Evolutionary conservation across 208 protist genomes (phyloP), one percentile per base, ranked within the genome.

Genomic region (Perkinsela sp.): DNA sequence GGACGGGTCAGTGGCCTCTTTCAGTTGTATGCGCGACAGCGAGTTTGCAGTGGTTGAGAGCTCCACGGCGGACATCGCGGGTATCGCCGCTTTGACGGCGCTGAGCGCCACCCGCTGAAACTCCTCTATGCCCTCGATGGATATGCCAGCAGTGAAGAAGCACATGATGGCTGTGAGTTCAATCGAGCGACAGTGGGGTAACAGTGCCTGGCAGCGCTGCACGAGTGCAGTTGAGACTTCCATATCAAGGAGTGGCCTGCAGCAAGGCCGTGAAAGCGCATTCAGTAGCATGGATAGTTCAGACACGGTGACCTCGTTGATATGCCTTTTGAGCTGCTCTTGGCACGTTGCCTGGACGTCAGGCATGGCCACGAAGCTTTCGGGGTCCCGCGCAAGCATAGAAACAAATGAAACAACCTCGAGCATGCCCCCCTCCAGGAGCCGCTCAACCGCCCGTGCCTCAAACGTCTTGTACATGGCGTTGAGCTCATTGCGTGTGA

Each of bases 401-500:
- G 40, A 57, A 22, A 57, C 22, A 22, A 57, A 57, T 6, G 40
- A 57, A 22, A 57, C 40, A 22, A 57, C 40, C 22, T 57, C 40
- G 40, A 57, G 40, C 40, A 57, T 57, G 40, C 40, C 40, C 13
- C 40, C 40, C 40, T 57, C 40, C 40, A 57, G 22, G 40, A 57
- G 40, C 13, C 40, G 40, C 22, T 57, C 40, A 22, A 57, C 40
- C 6, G 40, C 40, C 6, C 40, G 40, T 57, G 40, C 40, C 40
- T 57, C 40, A 22, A 57, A 57, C 13, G 40, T 57, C 22, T 57
- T 57, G 22, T 57, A 57, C 40, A 57, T 57, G 40, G 40, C 40
- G 40, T 57, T 57, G 40, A 57, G 40, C 40, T 57, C 40, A 57
- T 57, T 57, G 13, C 40, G 40, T 57, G 40, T 57, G 40, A 57